Percentiles rank a stretch among this genome's conserved stretches.
Conservation (phyloP, 75 land plant species). For the Selaginella tamariscina region DNA sequence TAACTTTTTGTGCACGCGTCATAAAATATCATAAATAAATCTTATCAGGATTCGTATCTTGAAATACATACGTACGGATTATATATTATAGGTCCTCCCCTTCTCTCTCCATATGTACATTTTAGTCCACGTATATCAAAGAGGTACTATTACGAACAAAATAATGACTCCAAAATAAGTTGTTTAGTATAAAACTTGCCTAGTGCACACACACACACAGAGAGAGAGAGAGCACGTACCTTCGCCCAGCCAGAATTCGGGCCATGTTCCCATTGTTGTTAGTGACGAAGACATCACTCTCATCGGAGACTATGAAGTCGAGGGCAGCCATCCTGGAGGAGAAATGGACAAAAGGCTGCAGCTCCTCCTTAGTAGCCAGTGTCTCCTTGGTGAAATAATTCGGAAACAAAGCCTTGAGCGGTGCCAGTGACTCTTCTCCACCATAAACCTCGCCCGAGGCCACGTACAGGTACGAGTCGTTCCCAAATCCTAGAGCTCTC, state of each 20-base stretch:
- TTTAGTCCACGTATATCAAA: no score
- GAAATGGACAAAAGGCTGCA: slow-evolving; percentile 56
- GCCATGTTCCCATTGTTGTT: slow-evolving; percentile 99
- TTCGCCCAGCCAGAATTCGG: slow-evolving; percentile 84
- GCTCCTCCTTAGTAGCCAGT: slow-evolving; percentile 47
- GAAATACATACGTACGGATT: no score
- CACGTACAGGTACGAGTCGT: slow-evolving; percentile 70
- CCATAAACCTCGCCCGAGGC: slow-evolving; percentile 99
- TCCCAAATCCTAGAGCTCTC: slow-evolving; percentile 71
- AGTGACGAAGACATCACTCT: slow-evolving; percentile 91
- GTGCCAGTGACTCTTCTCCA: slow-evolving; percentile 74
- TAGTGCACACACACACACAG: no score
- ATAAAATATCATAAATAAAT: no score
- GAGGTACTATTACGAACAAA: no score
- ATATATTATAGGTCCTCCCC: no score
- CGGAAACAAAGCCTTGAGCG: slow-evolving; percentile 80
- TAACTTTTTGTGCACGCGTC: no score
- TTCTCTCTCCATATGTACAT: no score
- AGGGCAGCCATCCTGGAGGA: slow-evolving; percentile 96
- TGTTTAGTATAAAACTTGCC: no score
- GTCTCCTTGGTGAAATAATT: slow-evolving; percentile 86
- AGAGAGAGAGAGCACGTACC: no score
- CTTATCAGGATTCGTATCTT: no score
- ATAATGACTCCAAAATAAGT: no score
- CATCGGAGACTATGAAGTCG: slow-evolving; percentile 89